A percentile compares a stretch with the other conserved stretches of the same genome.
These are phyloP conservation scores for Alternaria consortialis DNA, from an alignment of 2,329 filamentous ascomycete species.

Conservation along the genomic window DNA sequence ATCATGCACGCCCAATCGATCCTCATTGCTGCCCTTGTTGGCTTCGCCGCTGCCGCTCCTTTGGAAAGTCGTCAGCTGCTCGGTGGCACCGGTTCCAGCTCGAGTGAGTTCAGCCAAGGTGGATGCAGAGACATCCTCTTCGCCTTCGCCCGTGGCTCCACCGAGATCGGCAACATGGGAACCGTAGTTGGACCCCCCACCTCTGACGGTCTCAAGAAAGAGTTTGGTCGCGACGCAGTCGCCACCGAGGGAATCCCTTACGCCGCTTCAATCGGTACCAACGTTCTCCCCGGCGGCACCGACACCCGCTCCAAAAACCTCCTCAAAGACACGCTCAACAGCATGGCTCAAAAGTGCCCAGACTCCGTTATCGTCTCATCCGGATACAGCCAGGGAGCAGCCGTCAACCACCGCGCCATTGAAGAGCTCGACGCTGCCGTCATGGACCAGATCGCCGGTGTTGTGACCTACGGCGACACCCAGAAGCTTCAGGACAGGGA, in stretches of 20 bases:
- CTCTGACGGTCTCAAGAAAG: slow-evolving; percentile 40
- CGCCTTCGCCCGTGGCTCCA: slow-evolving; percentile 60
- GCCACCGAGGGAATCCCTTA: slow-evolving; percentile 48
- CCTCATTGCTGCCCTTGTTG: slow-evolving; percentile 30
- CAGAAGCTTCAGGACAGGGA: slow-evolving; percentile 52
- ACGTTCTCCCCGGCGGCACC: slow-evolving; percentile 44
- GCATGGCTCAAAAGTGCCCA: slow-evolving; percentile 44
- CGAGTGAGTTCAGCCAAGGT: slow-evolving; percentile 53
- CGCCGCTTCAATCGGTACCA: slow-evolving; percentile 38
- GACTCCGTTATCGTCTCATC: slow-evolving; percentile 43
- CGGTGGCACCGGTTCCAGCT: slow-evolving; percentile 30
- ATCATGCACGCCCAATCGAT: slow-evolving; percentile 42
- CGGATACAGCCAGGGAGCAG: slow-evolving; percentile 47
- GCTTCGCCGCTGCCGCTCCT: slow-evolving; percentile 33
- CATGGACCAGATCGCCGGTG: slow-evolving; percentile 50
- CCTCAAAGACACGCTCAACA: slow-evolving; percentile 35
- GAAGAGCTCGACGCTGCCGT: slow-evolving; percentile 35
- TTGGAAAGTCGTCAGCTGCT: slow-evolving; percentile 36
- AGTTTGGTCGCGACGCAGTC: slow-evolving; percentile 37
- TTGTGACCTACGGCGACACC: slow-evolving; percentile 59
- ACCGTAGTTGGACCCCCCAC: slow-evolving; percentile 44
- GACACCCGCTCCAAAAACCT: slow-evolving; percentile 30
- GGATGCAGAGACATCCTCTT: slow-evolving; percentile 57
- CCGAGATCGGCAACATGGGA: slow-evolving; percentile 60
- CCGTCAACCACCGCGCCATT: slow-evolving; percentile 48